Evolutionary conservation across 192 early-diverging fungal species (phyloP).

Genomic region (Glomus cerebriforme): DNA sequence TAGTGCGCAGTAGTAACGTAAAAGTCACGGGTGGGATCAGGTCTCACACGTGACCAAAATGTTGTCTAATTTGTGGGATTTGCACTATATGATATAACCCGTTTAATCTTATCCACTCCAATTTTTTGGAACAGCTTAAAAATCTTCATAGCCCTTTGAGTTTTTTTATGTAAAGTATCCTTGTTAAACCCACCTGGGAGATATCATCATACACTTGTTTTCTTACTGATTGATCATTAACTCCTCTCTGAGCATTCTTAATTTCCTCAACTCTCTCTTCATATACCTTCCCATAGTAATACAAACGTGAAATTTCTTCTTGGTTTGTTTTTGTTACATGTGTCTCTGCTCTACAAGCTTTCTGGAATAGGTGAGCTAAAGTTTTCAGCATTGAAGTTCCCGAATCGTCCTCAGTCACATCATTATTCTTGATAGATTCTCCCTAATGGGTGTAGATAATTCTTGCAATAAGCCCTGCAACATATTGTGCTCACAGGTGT

Average conservation of each 20-base stretch:
- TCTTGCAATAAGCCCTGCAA: too few species aligned
- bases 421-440: neutral
- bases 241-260: too few species aligned
- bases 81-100: neutral
- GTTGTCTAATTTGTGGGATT: too few species aligned
- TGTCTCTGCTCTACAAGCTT: neutral
- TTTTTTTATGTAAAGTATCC: slow-evolving; percentile 1
- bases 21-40: neutral
- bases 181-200: neutral
- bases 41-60: neutral
- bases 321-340: neutral
- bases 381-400: neutral
- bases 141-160: too few species aligned
- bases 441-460: neutral
- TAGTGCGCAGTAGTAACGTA: slow-evolving; percentile 3
- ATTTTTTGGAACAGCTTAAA: too few species aligned
- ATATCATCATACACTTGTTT: too few species aligned
- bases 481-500: neutral
- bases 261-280: too few species aligned
- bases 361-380: too few species aligned
- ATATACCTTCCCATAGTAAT: too few species aligned
- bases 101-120: neutral
- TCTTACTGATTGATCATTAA: too few species aligned
- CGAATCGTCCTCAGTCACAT: neutral
- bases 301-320: slow-evolving; percentile 14